A percentile compares a stretch with the other conserved stretches of the same genome.
These are phyloP conservation scores for Phytopythium mirpurense DNA, from an alignment of 352 stramenopile species.

Conservation along the genomic window DNA sequence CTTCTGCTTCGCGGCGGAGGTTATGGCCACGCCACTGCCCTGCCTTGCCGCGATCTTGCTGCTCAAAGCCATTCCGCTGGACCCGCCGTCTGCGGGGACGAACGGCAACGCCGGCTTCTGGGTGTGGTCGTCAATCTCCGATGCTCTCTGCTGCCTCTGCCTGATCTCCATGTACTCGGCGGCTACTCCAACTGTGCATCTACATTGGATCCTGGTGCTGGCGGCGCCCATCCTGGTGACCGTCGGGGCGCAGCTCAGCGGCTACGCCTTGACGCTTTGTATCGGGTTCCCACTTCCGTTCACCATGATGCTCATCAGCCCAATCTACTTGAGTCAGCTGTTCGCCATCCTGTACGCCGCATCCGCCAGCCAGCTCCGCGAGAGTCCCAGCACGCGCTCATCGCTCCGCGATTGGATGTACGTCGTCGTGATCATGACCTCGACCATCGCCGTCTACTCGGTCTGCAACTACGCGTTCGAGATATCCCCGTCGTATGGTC, in stretches of 20 bases:
- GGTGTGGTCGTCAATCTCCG: neutral
- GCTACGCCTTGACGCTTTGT: neutral
- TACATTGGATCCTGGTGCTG: neutral
- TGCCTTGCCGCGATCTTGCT: neutral
- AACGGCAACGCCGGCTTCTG: neutral
- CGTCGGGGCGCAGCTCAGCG: neutral
- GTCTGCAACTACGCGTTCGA: constrained; percentile 3
- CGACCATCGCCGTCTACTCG: neutral
- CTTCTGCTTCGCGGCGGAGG: neutral
- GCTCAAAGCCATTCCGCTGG: neutral
- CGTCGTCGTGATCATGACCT: neutral
- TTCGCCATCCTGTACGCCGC: neutral
- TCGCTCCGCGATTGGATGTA: neutral
- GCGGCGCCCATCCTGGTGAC: neutral
- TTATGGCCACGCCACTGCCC: neutral
- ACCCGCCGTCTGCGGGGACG: neutral
- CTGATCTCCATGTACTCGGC: neutral
- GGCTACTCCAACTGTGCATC: neutral
- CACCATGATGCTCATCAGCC: neutral
- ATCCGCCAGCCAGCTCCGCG: neutral
- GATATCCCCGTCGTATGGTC: neutral
- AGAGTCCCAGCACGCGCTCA: neutral
- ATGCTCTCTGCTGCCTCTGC: neutral
- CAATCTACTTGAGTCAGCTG: neutral
- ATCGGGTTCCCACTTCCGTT: neutral